Evolutionary conservation across 1,139 yeast species (phyloP), one percentile per base, ranked within the genome.

Genomic region (Arxiozyma slooffiae): DNA sequence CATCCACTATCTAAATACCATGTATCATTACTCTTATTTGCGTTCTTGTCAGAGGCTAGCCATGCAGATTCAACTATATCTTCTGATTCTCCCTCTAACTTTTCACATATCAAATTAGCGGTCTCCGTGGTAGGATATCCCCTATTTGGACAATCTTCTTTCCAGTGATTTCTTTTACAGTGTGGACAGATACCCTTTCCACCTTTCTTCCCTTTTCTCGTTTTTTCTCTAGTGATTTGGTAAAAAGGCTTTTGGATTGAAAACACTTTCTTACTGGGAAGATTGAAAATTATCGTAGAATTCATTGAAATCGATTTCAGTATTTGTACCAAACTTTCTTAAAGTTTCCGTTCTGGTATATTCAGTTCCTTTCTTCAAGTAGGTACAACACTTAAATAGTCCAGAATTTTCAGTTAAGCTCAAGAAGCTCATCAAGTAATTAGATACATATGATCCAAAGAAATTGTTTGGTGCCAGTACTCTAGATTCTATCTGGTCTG

Each of bases 391-490:
- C 26, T 23, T 23, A 23, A 6, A 23, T 23, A 23, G 7, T 23
- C 7, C 26, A 23, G 26, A 23, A 23, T 23, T 23, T 7, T 23
- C 26, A 7, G 26, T 23, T 23, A 23, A 23, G 7, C 26, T 23
- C 26, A 23, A 23, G 26, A 23, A 23, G 7, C 26, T 23, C n/a
- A n/a, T 30, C 36, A 86, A 88, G 77, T 75, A 81, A 63, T 79
- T 79, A 70, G 90, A 89, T 60, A 95, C 82, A 53, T 92, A 83
- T 81, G 82, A 92, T 79, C 95, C 96, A 64, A 80, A 81, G 76
- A 86, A 82, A 71, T 77, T 92, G 69, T 88, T 90, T 65, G 98
- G 98, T 76, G 97, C 92, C 67, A 92, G 97, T 73, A 90, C 97
- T 58, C 79, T 92, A 69, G 98, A 92, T 70, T 84, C 86, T 56